Evolutionary conservation across 2,329 filamentous ascomycete genomes (phyloP).

Genomic region (Colletotrichum orchidophilum): DNA sequence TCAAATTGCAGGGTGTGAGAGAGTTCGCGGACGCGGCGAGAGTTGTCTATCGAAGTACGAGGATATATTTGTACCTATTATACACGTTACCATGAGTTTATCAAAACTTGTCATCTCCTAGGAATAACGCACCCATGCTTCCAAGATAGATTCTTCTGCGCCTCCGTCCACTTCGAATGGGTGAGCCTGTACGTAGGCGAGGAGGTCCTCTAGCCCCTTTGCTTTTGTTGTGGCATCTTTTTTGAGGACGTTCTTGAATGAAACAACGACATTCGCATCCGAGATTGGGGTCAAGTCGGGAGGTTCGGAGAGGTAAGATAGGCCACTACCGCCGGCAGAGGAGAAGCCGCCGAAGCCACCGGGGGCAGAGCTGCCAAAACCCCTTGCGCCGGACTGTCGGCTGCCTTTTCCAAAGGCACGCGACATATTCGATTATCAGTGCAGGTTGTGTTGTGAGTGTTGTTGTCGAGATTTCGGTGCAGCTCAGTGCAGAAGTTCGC

Average conservation of each 20-base stretch:
- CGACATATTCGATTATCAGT: slow-evolving; percentile 24
- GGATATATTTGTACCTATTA: slow-evolving; percentile 84
- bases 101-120: slow-evolving; percentile 38
- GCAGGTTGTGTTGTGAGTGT: background rate
- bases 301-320: slow-evolving; percentile 90
- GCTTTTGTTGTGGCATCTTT: slow-evolving; percentile 93
- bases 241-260: slow-evolving; percentile 93
- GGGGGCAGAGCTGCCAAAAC: slow-evolving; percentile 20
- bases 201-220: slow-evolving; percentile 88
- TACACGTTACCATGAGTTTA: slow-evolving; percentile 48
- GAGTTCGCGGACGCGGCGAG: slow-evolving; percentile 86
- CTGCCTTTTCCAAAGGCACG: slow-evolving; percentile 29
- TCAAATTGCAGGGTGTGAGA: slow-evolving; percentile 78
- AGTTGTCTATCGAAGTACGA: slow-evolving; percentile 88
- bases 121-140: slow-evolving; percentile 78
- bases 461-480: background rate
- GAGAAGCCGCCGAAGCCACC: slow-evolving; percentile 53
- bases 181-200: slow-evolving; percentile 67
- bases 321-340: slow-evolving; percentile 54
- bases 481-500: background rate
- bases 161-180: slow-evolving; percentile 65
- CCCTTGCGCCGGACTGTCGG: slow-evolving; percentile 28
- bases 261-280: slow-evolving; percentile 83
- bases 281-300: slow-evolving; percentile 81
- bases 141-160: slow-evolving; percentile 83